Percentiles rank a stretch among this genome's conserved stretches.
These are phyloP conservation scores for Diaporthe destruens DNA, from an alignment of 2,329 filamentous ascomycete genomes.

Conservation along the genomic window DNA sequence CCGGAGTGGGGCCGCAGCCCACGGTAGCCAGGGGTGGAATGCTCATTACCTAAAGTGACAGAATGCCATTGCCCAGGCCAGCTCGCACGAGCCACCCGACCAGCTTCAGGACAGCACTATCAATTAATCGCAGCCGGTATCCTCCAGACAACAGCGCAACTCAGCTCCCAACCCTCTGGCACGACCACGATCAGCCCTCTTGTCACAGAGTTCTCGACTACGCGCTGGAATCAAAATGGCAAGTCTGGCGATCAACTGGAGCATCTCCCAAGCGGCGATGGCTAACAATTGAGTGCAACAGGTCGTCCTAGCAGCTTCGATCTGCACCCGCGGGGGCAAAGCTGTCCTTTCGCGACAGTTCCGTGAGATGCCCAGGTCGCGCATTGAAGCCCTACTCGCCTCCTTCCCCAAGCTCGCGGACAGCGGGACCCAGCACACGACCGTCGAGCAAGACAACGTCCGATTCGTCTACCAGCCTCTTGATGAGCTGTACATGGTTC, in stretches of 20 bases:
- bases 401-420: constrained; percentile 98
- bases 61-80: constrained; percentile 12
- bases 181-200: constrained; percentile 39
- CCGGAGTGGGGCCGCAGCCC: constrained; percentile 5
- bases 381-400: constrained; percentile 95
- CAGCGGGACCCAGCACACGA: constrained; percentile 96
- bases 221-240: constrained; percentile 54
- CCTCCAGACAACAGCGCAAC: constrained; percentile 25
- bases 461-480: constrained; percentile 99
- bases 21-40: neutral
- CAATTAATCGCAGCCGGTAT: constrained; percentile 36
- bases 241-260: constrained; percentile 42
- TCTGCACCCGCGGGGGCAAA: constrained; percentile 98
- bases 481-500: constrained; percentile 99
- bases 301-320: constrained; percentile 98
- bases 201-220: constrained; percentile 26
- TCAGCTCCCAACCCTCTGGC: constrained; percentile 20
- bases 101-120: constrained; percentile 39
- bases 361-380: constrained; percentile 95
- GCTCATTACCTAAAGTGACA: constrained; percentile 15
- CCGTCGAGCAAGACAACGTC: constrained; percentile 98
- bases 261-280: neutral
- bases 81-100: constrained; percentile 32
- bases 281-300: constrained; percentile 53
- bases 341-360: constrained; percentile 98